Conservation (phyloP, 2,329 filamentous ascomycete genomes). For the Diaporthe vexans region DNA sequence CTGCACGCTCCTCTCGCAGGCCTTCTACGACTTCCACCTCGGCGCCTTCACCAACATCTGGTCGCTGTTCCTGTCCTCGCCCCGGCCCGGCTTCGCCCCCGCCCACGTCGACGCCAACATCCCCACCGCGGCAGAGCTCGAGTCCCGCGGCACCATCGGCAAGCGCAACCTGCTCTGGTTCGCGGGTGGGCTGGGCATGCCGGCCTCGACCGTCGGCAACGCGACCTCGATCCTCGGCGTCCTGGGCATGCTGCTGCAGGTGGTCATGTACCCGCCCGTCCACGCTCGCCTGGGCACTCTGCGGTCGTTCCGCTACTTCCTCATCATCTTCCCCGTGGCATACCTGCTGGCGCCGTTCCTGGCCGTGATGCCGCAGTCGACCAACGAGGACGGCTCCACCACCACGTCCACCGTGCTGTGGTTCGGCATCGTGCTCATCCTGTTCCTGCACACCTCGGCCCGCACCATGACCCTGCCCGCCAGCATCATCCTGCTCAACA, state of each 20-base stretch:
- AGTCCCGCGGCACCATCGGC: constrained; percentile 48
- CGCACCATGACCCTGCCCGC: constrained; percentile 77
- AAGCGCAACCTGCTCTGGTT: constrained; percentile 65
- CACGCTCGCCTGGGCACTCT: constrained; percentile 76
- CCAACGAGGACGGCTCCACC: constrained; percentile 35
- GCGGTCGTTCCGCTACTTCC: constrained; percentile 74
- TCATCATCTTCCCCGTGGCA: constrained; percentile 76
- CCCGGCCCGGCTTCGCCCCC: constrained; percentile 57
- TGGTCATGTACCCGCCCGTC: constrained; percentile 76
- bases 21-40: constrained; percentile 79
- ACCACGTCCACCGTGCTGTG: constrained; percentile 53
- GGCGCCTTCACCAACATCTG: constrained; percentile 79
- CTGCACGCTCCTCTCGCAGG: constrained; percentile 71
- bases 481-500: constrained; percentile 72
- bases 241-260: constrained; percentile 77
- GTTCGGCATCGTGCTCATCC: constrained; percentile 72
- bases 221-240: constrained; percentile 79
- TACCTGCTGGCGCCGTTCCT: constrained; percentile 79
- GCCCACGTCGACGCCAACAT: constrained; percentile 40
- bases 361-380: constrained; percentile 66
- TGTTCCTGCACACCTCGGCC: constrained; percentile 78
- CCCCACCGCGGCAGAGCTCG: constrained; percentile 30
- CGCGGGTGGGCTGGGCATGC: constrained; percentile 76
- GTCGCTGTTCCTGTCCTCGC: constrained; percentile 78
- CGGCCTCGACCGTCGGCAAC: constrained; percentile 75